Conservation (phyloP, 495 filamentous ascomycete genomes). For the Penicillium waksmanii region DNA sequence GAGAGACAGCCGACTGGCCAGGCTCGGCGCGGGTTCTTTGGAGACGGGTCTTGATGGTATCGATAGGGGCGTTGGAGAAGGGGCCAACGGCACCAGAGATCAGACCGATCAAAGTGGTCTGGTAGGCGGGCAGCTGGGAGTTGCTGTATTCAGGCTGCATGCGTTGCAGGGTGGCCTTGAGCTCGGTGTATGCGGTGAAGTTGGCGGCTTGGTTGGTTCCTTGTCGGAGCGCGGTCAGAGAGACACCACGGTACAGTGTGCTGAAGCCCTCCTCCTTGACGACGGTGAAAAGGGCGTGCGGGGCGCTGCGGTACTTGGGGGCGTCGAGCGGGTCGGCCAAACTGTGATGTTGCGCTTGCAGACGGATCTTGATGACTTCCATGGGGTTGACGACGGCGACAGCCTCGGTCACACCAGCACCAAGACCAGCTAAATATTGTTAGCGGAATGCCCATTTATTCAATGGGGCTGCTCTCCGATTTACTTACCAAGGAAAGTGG, state of each 20-base stretch:
- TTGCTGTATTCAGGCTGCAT: slow-evolving; percentile 64
- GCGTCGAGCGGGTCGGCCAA: slow-evolving; percentile 90
- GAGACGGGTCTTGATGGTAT: slow-evolving; percentile 97
- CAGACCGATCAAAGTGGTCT: slow-evolving; percentile 89
- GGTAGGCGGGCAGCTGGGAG: slow-evolving; percentile 75
- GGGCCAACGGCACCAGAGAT: slow-evolving; percentile 94
- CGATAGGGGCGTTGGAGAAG: slow-evolving; percentile 94
- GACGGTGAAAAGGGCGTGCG: slow-evolving; percentile 92
- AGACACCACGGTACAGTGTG: slow-evolving; percentile 89
- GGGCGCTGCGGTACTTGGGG: slow-evolving; percentile 96
- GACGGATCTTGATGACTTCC: slow-evolving; percentile 98
- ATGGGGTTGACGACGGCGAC: slow-evolving; percentile 96
- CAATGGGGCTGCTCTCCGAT: not conserved
- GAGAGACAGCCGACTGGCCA: slow-evolving; percentile 75
- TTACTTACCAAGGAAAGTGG: slow-evolving; percentile 76
- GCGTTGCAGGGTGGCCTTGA: slow-evolving; percentile 76
- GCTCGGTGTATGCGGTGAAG: slow-evolving; percentile 96
- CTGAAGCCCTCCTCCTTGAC: slow-evolving; percentile 86
- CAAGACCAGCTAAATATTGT: slow-evolving; percentile 69
- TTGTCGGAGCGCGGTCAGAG: slow-evolving; percentile 89
- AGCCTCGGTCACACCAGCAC: slow-evolving; percentile 93
- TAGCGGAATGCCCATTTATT: not conserved
- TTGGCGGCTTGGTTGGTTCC: slow-evolving; percentile 98
- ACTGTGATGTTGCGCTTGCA: slow-evolving; percentile 95
- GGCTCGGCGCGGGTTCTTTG: slow-evolving; percentile 85